Evolutionary conservation across 306 rosid genomes (phyloP).

Genomic region (Crataegus laevigata): DNA sequence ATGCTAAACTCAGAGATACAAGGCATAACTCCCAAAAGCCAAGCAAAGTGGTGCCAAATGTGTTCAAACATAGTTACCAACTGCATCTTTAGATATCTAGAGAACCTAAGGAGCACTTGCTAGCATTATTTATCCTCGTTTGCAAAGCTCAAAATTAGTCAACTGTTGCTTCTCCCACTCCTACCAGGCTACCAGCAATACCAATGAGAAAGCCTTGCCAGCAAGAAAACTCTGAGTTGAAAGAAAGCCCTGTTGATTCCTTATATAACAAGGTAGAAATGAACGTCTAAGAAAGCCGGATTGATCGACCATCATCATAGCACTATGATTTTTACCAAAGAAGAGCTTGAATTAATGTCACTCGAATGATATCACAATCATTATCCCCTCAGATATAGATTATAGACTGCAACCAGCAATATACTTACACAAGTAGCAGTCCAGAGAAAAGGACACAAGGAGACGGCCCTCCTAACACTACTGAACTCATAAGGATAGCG

Average conservation of each 20-base stretch:
- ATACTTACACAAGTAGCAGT: constrained; percentile 28
- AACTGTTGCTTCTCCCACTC: constrained; percentile 23
- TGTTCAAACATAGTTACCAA: constrained; percentile 25
- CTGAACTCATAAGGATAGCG: neutral
- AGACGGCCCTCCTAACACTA: constrained; percentile 10
- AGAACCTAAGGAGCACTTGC: constrained; percentile 9
- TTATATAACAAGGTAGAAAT: constrained; percentile 13
- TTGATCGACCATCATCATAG: constrained; percentile 2
- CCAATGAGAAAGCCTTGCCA: constrained; percentile 25
- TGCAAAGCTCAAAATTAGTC: constrained; percentile 32
- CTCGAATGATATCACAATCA: constrained; percentile 42
- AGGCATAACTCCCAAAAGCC: too few relatives aligned
- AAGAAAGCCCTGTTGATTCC: constrained; percentile 22
- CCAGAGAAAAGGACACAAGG: constrained; percentile 16
- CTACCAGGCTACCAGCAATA: constrained; percentile 20
- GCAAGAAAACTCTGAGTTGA: constrained; percentile 14
- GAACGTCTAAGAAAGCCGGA: constrained; percentile 15
- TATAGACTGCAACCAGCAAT: constrained; percentile 17
- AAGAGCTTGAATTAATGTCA: constrained; percentile 18
- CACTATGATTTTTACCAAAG: constrained; percentile 10
- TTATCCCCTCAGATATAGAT: constrained; percentile 26
- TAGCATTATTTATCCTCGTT: constrained; percentile 32
- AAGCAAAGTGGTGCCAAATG: constrained; percentile 16
- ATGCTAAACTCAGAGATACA: too few relatives aligned
- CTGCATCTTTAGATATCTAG: constrained; percentile 17